Evolutionary conservation across 2,329 filamentous ascomycete species (phyloP), one percentile per base, ranked within the genome.

Genomic region (Colletotrichum tropicicola): DNA sequence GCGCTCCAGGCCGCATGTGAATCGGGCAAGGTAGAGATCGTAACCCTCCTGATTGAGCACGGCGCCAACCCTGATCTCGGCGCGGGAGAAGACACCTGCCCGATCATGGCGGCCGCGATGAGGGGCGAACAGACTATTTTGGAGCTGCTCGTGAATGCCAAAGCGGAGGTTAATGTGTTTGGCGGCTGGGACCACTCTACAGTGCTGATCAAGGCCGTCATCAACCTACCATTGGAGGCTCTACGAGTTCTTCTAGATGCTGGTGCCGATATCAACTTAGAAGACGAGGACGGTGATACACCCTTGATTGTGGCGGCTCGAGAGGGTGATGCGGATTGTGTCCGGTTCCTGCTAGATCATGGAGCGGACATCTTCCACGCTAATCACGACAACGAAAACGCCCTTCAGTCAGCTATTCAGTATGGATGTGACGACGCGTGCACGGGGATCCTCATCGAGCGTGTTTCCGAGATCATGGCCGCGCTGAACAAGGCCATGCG

Each of bases 1-100:
- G 79, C 79, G 1, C 68, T 82, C 0, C 80, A 82, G 55, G 79
- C 72, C 0, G 80, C 80, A 0, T 75, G 74, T 37, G 77, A 79
- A 44, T 71, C 72, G 1, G 73, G 78, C 3, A 70, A 73, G 30
- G 61, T 53, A 0, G 75, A 79, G 3, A 77, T 81, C 9, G 79
- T 80, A 12, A 65, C 70, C 1, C 67, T 80, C 2, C 66, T 82
- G 4, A 74, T 82, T 8, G 72, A 79, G 15, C 71, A 76, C 21
- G 69, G 68, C 8, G 79, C 78, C 9, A 69, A 81, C 59, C 78
- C 79, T 0, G 74, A 81, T 57, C 67, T 75, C 1, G 78, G 79
- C 5, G 73, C 72, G 5, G 78, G 78, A 12, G 71, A 64, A 15
- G 59, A 75, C 28, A 68, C 73, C 1, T 73, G 74, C 2, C 79